A percentile compares a stretch with the other conserved stretches of the same genome.
These are phyloP conservation scores for Polychytrium aggregatum DNA, from an alignment of 192 early-diverging fungal species.

Conservation along the genomic window DNA sequence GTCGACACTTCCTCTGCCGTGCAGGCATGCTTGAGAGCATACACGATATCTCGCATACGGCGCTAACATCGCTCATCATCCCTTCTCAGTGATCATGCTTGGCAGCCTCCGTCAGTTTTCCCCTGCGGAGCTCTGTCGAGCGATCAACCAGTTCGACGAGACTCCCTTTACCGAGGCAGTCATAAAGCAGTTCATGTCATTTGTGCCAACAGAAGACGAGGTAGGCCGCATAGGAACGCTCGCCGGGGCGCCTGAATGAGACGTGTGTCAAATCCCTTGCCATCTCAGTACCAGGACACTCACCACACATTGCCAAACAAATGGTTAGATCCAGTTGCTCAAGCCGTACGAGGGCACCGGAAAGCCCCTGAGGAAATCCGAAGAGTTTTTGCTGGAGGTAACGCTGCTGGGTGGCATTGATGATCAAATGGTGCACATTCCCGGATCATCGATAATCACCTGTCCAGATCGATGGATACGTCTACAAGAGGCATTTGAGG, in stretches of 20 bases:
- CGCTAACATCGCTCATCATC: background rate
- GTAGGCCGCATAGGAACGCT: constrained; percentile 3
- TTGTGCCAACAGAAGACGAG: constrained; percentile 21
- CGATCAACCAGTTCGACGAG: constrained; percentile 12
- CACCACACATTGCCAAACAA: background rate
- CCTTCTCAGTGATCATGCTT: constrained; percentile 24
- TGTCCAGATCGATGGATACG: too few relatives aligned
- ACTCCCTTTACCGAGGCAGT: constrained; percentile 21
- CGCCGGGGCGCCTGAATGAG: constrained; percentile 1
- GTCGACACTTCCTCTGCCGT: background rate
- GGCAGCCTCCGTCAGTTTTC: constrained; percentile 14
- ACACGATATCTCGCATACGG: background rate
- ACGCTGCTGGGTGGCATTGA: too few relatives aligned
- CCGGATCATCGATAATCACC: too few relatives aligned
- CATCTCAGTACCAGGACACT: background rate
- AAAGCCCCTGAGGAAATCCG: constrained; percentile 12
- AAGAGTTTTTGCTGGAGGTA: constrained; percentile 24
- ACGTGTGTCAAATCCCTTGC: background rate
- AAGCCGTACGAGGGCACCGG: constrained; percentile 12
- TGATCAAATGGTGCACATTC: too few relatives aligned
- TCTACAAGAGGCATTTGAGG: too few relatives aligned
- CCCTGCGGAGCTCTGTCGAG: constrained; percentile 11
- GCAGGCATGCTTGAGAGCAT: background rate
- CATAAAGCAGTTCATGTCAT: constrained; percentile 17
- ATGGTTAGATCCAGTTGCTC: constrained; percentile 5